These are phyloP conservation scores for Solanum chmielewskii DNA, from an alignment of 257 asterid species.

Conservation along the genomic window DNA sequence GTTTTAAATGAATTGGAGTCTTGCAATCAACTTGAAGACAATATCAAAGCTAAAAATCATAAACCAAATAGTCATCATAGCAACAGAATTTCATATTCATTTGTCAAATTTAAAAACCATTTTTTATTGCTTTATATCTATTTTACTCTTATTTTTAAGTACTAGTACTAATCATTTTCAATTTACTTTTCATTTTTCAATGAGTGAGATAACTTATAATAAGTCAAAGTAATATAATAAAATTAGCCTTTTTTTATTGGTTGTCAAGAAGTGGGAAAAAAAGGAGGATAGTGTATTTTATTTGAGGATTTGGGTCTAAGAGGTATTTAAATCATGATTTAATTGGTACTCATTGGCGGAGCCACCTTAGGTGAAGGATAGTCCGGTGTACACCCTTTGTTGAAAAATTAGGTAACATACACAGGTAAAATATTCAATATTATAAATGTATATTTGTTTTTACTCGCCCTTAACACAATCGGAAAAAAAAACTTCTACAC, in stretches of 20 bases:
- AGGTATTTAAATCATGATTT: neutral
- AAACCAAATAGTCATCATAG: neutral
- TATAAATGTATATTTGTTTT: neutral
- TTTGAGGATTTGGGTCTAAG: neutral
- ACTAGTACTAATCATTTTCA: neutral
- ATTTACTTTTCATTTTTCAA: neutral
- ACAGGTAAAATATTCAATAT: neutral
- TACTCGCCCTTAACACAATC: neutral
- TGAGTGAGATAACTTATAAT: neutral
- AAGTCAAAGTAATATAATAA: neutral
- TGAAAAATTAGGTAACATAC: neutral
- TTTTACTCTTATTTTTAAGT: neutral
- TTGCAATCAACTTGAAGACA: neutral
- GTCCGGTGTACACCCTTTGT: neutral
- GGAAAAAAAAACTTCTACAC: neutral
- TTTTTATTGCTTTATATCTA: neutral
- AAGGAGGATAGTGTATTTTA: neutral
- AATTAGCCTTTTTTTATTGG: neutral
- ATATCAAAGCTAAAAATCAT: neutral
- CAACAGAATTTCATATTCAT: neutral
- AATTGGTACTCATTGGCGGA: neutral
- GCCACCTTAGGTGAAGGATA: neutral
- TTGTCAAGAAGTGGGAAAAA: neutral
- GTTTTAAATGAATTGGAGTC: neutral
- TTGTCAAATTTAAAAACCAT: neutral